Evolutionary conservation across 176 grass and related monocot genomes (phyloP), one percentile per base, ranked within the genome.

Genomic region (Otatea glauca): DNA sequence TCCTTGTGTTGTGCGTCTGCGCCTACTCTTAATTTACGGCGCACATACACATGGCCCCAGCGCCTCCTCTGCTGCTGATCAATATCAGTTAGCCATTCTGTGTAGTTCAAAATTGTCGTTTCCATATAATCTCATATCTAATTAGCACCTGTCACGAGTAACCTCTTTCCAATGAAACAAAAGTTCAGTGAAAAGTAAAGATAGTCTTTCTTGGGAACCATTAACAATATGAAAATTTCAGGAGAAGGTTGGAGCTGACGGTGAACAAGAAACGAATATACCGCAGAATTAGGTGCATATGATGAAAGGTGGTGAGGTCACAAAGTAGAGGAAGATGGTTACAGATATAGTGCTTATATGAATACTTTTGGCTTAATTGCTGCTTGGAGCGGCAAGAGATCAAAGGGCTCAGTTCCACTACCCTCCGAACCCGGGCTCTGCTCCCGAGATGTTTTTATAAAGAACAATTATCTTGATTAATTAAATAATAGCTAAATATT

Each of bases 361-460:
- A 70, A 27, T 83, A 66, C 53, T 89, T 86, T 89, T 81, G 34
- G 41, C 71, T 61, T 80, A 81, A 59, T 83, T 87, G 87, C 84
- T 84, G 87, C 77, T 77, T 92, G 73, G 87, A 59, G 87, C 80
- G 44, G 81, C 89, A 92, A 92, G 91, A 81, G 76, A 92, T 76
- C 65, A 89, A 89, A 89, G 83, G 74, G 63, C 43, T 69, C 37
- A 64, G 68, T 67, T 75, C 91, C 91, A 92, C 87, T 68, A 60
- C 68, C 70, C 91, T 77, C 42, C 90, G 53, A 92, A 92, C 82
- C 77, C 72, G 91, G 91, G 79, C 85, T 74, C 81, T 78, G 84
- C 77, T 60, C 81, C 78, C 88, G 15, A 81, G 23, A 74, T 84
- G 87, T 18, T 58, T 78, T 76, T 76, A 50, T 77, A 79, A 83